Evolutionary conservation across 2,329 filamentous ascomycete species (phyloP).

Genomic region (Cladophialophora bantiana): DNA sequence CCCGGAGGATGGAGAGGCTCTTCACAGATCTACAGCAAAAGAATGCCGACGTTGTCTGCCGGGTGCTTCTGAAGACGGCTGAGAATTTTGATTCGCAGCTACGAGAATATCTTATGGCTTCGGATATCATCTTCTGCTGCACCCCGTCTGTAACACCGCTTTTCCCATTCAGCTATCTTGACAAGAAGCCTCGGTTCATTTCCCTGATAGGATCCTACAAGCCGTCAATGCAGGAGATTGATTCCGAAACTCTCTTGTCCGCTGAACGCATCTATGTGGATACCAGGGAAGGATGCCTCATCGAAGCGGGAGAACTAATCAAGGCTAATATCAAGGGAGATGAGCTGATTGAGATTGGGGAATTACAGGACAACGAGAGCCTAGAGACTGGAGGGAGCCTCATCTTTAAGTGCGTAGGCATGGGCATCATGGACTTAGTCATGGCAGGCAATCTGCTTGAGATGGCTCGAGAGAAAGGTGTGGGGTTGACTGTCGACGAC

Average conservation of each 20-base stretch:
- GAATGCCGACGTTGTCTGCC: conserved; percentile 48
- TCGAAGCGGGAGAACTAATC: conserved; percentile 49
- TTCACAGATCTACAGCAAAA: conserved; percentile 45
- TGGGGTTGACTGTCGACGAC: conserved; percentile 48
- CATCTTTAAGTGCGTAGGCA: conserved; percentile 60
- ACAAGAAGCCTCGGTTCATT: conserved; percentile 53
- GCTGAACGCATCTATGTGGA: conserved; percentile 63
- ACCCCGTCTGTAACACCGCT: conserved; percentile 56
- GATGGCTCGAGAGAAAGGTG: conserved; percentile 44
- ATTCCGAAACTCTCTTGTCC: conserved; percentile 53
- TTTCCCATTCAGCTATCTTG: conserved; percentile 50
- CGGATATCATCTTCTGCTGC: conserved; percentile 59
- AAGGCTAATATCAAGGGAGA: conserved; percentile 47
- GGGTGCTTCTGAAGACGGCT: conserved; percentile 64
- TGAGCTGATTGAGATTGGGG: conserved; percentile 54
- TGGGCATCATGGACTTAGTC: conserved; percentile 60
- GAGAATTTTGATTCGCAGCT: conserved; percentile 55
- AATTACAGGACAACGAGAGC: conserved; percentile 43
- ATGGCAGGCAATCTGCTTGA: conserved; percentile 52
- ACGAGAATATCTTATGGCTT: conserved; percentile 42
- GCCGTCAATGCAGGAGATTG: conserved; percentile 61
- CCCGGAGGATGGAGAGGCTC: conserved; percentile 64
- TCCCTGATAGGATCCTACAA: conserved; percentile 62
- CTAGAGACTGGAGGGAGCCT: conserved; percentile 47
- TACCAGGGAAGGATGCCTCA: conserved; percentile 68